Evolutionary conservation across 2,329 filamentous ascomycete species (phyloP).

Genomic region (Endothia cerciana): DNA sequence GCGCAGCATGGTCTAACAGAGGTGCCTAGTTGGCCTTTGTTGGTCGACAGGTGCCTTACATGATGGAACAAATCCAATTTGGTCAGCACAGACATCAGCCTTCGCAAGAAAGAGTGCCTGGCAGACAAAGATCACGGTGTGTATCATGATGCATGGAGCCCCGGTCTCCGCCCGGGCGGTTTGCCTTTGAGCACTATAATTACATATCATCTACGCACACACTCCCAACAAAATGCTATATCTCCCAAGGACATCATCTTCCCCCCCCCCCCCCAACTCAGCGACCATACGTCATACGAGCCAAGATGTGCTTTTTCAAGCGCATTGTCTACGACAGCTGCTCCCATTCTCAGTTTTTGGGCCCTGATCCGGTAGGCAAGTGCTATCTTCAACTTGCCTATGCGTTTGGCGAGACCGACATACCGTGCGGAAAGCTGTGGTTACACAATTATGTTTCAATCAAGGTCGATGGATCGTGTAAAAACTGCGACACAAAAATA

Average conservation of each 20-base stretch:
- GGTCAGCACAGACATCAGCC: neutral
- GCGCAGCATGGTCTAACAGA: neutral
- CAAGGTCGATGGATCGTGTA: constrained; percentile 29
- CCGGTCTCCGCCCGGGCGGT: too few relatives aligned
- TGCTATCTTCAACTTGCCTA: constrained; percentile 30
- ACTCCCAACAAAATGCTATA: neutral
- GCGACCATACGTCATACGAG: neutral
- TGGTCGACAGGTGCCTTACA: neutral
- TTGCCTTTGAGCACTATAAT: too few relatives aligned
- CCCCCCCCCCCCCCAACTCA: constrained; percentile 11
- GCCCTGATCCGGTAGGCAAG: constrained; percentile 23
- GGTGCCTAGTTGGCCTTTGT: neutral
- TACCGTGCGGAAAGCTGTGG: constrained; percentile 31
- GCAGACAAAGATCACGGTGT: neutral
- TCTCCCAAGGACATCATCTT: constrained; percentile 10
- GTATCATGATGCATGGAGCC: neutral
- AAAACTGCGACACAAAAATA: constrained; percentile 20
- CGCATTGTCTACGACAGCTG: constrained; percentile 31
- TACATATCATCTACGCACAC: neutral
- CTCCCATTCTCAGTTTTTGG: constrained; percentile 29
- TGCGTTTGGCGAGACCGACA: constrained; percentile 22
- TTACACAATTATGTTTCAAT: constrained; percentile 29
- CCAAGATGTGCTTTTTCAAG: constrained; percentile 32
- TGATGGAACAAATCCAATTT: neutral
- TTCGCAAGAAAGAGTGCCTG: neutral